phyloP scores from a whole-genome alignment of 75 land plant species.

The Isoetes taiwanensis region DNA sequence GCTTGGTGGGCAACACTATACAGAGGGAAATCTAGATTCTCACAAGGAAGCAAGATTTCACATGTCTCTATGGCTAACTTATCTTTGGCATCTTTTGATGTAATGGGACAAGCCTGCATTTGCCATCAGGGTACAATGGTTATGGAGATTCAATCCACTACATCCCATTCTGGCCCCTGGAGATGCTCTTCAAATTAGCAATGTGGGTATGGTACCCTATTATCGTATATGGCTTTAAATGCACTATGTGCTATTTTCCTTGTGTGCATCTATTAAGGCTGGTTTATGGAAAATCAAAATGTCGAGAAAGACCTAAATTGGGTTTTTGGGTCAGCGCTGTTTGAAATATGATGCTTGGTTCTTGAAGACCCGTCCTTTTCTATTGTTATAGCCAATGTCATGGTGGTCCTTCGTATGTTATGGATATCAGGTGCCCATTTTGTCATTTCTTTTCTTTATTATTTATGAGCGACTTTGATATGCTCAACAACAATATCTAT shows the following conservation, averaged over 20 bases:
- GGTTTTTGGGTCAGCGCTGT: no score
- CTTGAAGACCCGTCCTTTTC: background rate
- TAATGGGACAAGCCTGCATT: constrained; percentile 1
- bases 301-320: background rate
- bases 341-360: background rate
- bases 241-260: background rate
- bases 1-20: background rate
- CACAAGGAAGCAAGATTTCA: background rate
- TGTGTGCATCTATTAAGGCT: background rate
- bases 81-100: background rate
- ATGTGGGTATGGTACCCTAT: background rate
- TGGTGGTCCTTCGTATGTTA: background rate
- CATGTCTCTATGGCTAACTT: background rate
- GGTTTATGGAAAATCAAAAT: background rate
- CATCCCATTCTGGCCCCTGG: background rate
- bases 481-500: background rate
- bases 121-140: background rate
- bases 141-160: constrained; percentile 3
- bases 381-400: background rate
- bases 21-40: background rate
- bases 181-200: background rate
- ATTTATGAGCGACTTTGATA: background rate
- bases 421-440: background rate
- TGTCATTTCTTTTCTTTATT: background rate
- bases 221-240: background rate